Evolutionary conservation across 2,329 filamentous ascomycete species (phyloP).

Genomic region (Colletotrichum phormii): DNA sequence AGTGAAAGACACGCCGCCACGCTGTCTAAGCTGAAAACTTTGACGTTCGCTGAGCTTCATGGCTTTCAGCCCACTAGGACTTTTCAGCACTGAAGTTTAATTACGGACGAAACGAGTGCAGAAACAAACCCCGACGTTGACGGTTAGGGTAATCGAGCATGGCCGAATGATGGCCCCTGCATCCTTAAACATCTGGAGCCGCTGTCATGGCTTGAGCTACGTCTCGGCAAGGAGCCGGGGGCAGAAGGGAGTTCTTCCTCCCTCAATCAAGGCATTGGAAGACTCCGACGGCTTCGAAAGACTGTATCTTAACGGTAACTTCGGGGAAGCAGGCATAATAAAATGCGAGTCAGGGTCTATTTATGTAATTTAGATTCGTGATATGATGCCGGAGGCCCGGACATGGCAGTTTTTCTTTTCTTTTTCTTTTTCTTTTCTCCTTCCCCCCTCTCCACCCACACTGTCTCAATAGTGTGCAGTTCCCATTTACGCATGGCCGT

Average conservation of each 20-base stretch:
- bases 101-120: not conserved
- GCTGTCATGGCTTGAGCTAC: not conserved
- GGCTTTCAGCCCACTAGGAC: not conserved
- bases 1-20: not conserved
- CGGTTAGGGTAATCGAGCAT: not conserved
- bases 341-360: not conserved
- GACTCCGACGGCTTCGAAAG: no score
- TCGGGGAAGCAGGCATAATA: not conserved
- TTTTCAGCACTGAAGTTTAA: not conserved
- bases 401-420: no score
- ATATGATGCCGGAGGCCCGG: not conserved
- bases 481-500: not conserved
- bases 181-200: not conserved
- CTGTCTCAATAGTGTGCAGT: not conserved
- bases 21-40: not conserved
- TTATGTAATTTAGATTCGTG: not conserved
- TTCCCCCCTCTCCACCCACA: no score
- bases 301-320: not conserved
- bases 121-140: not conserved
- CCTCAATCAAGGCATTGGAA: no score
- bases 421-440: no score
- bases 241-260: not conserved
- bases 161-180: not conserved
- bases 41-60: not conserved
- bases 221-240: not conserved